These are phyloP conservation scores for Rickenella mellea DNA, from an alignment of 768 basidiomycete species.

Conservation along the genomic window DNA sequence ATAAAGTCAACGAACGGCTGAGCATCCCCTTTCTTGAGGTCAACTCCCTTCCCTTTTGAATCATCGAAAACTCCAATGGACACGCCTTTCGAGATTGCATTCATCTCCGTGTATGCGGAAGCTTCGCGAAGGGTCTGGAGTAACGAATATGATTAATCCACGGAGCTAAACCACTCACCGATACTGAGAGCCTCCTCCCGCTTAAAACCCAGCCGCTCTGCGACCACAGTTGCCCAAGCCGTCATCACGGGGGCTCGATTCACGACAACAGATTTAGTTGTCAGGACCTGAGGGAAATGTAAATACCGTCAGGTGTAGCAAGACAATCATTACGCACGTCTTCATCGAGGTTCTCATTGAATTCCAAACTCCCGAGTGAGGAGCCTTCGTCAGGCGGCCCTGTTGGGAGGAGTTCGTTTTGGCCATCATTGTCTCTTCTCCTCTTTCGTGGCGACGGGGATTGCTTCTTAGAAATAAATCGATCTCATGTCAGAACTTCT, in stretches of 20 bases:
- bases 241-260: constrained; percentile 95
- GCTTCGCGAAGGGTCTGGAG: constrained; percentile 33
- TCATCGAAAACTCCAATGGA: constrained; percentile 69
- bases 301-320: background rate
- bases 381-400: constrained; percentile 41
- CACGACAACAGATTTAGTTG: constrained; percentile 50
- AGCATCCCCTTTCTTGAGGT: constrained; percentile 43
- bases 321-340: constrained; percentile 30
- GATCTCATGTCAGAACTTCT: background rate
- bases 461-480: background rate
- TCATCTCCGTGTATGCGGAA: constrained; percentile 90
- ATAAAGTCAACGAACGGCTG: constrained; percentile 86
- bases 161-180: constrained; percentile 34
- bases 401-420: constrained; percentile 52
- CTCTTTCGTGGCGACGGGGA: constrained; percentile 32
- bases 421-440: constrained; percentile 32
- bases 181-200: constrained; percentile 88
- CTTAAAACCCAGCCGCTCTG: constrained; percentile 78
- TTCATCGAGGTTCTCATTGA: constrained; percentile 66
- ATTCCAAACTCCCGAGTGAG: constrained; percentile 49
- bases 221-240: constrained; percentile 84
- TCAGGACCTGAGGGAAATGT: constrained; percentile 37
- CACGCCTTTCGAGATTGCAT: constrained; percentile 77
- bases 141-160: background rate
- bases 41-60: constrained; percentile 42